Conservation (phyloP, 176 grass and related monocot species). For the Pontederia crassipes region DNA sequence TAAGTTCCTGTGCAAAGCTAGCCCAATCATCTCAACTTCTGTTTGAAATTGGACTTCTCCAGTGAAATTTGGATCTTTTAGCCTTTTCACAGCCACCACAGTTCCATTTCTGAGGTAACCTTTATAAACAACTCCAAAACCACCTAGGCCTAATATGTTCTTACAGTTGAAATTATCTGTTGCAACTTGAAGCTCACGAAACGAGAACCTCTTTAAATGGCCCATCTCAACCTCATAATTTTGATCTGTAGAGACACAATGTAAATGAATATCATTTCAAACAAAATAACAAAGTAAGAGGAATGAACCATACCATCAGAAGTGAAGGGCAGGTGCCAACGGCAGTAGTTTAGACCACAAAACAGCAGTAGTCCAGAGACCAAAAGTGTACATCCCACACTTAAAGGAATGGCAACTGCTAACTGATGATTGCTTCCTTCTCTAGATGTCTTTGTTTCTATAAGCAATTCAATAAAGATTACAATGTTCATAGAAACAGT, state of each 20-base stretch:
- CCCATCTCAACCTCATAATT: conserved; percentile 89
- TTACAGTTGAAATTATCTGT: conserved; percentile 72
- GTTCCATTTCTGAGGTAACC: conserved; percentile 70
- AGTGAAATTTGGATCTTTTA: conserved; percentile 85
- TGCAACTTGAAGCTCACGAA: conserved; percentile 71
- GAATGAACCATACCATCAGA: conserved; percentile 51
- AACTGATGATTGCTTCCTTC: conserved; percentile 47
- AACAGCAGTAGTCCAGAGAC: conserved; percentile 38
- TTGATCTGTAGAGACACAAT: conserved; percentile 46
- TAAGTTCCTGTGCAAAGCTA: conserved; percentile 91
- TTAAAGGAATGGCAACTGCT: conserved; percentile 64
- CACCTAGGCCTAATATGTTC: conserved; percentile 85
- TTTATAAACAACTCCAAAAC: conserved; percentile 95
- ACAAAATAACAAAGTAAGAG: conserved; percentile 11
- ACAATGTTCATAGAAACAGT: not conserved
- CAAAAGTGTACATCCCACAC: conserved; percentile 50
- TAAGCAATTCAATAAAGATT: conserved; percentile 13
- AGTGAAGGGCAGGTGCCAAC: conserved; percentile 85
- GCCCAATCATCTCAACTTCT: conserved; percentile 94
- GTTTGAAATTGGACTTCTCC: conserved; percentile 95
- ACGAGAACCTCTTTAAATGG: conserved; percentile 71
- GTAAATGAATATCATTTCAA: conserved; percentile 1
- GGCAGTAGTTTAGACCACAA: conserved; percentile 73
- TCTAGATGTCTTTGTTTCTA: conserved; percentile 43
- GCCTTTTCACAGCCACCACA: conserved; percentile 73